These are phyloP conservation scores for Aspergillus sp. DNA, from an alignment of 2,329 filamentous ascomycete species.

Conservation along the genomic window DNA sequence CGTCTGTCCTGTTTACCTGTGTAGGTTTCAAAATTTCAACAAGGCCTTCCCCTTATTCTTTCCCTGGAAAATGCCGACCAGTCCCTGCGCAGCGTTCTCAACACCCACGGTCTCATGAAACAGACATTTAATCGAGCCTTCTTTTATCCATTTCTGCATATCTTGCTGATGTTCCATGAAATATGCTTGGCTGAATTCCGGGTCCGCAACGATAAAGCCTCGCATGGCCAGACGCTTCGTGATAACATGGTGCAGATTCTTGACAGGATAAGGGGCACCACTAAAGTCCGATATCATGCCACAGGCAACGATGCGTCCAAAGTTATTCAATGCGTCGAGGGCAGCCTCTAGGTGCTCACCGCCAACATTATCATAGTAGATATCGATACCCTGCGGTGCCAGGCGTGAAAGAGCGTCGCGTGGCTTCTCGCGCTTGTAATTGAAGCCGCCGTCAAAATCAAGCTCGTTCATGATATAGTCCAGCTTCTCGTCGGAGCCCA, in stretches of 20 bases:
- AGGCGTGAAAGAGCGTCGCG: constrained; percentile 67
- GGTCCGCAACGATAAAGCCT: constrained; percentile 72
- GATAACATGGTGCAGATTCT: constrained; percentile 66
- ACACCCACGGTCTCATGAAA: constrained; percentile 71
- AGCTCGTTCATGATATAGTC: constrained; percentile 71
- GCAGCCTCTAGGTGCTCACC: constrained; percentile 72
- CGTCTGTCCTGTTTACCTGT: no score
- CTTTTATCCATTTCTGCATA: constrained; percentile 71
- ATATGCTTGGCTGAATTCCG: constrained; percentile 68
- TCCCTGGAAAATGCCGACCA: constrained; percentile 73
- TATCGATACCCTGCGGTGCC: constrained; percentile 75
- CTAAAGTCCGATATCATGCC: constrained; percentile 80
- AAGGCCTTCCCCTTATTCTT: constrained; percentile 87
- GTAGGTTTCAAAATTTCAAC: constrained; percentile 58
- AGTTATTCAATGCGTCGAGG: constrained; percentile 61
- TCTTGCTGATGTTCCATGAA: constrained; percentile 71
- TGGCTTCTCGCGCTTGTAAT: constrained; percentile 82
- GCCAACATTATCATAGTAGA: constrained; percentile 80
- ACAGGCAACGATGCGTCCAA: constrained; percentile 65
- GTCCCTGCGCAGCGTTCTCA: constrained; percentile 71
- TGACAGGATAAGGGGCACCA: constrained; percentile 64
- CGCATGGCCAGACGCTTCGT: constrained; percentile 65
- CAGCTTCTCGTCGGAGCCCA: constrained; percentile 77
- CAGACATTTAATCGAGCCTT: constrained; percentile 72
- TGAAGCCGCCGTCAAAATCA: constrained; percentile 73